Percentiles rank a stretch among this genome's conserved stretches.
These are phyloP conservation scores for Ensete ventricosum DNA, from an alignment of 176 grass and related monocot genomes.

Conservation along the genomic window DNA sequence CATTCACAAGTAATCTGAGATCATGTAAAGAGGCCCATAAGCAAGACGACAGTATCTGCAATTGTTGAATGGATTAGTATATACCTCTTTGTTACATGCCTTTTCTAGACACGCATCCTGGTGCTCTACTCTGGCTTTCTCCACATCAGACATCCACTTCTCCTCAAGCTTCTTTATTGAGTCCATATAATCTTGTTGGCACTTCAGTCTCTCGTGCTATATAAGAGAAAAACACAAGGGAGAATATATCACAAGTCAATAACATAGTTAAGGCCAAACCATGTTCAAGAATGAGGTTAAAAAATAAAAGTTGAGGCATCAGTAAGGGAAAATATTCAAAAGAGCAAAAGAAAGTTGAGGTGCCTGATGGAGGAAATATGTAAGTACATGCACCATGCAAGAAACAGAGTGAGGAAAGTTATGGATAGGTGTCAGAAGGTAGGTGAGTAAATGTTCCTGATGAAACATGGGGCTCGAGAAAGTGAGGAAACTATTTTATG, in stretches of 20 bases:
- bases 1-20: neutral
- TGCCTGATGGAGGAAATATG: neutral
- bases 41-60: neutral
- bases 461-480: too few species aligned
- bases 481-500: too few species aligned
- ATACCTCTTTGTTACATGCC: constrained; percentile 47
- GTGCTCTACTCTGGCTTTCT: constrained; percentile 19
- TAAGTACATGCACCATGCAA: neutral
- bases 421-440: too few species aligned
- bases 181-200: constrained; percentile 88
- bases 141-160: constrained; percentile 59
- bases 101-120: constrained; percentile 7
- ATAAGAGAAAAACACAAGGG: constrained; percentile 5
- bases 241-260: constrained; percentile 6
- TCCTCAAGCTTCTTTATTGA: constrained; percentile 89
- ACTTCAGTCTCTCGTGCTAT: constrained; percentile 81
- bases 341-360: too few species aligned
- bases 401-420: too few species aligned
- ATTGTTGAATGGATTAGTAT: constrained; percentile 12
- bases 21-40: neutral
- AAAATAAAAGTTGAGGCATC: neutral
- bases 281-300: neutral
- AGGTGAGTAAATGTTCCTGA: too few species aligned
- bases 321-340: too few species aligned
- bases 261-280: neutral